Evolutionary conservation across 2,329 filamentous ascomycete species (phyloP).

Genomic region (Colletotrichum musicola): DNA sequence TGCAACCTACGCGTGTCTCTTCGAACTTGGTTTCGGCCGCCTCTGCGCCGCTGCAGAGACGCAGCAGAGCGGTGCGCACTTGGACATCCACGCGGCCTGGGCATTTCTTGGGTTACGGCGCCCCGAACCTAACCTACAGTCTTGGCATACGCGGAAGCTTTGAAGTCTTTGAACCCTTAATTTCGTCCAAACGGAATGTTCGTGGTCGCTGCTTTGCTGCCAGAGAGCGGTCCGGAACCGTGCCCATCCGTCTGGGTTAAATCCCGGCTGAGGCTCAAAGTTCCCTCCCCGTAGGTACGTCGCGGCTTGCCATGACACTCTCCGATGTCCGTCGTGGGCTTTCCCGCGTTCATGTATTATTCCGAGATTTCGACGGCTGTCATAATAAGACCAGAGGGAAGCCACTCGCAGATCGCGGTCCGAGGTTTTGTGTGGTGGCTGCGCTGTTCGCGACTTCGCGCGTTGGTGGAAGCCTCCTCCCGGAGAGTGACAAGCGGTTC

Average conservation of each 20-base stretch:
- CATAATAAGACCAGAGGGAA: too few species aligned
- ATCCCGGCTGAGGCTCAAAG: slow-evolving; percentile 11
- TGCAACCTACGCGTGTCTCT: slow-evolving; percentile 12
- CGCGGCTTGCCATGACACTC: too few species aligned
- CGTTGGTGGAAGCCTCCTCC: neutral
- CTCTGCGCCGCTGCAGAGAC: neutral
- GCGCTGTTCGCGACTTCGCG: neutral
- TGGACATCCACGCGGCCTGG: too few species aligned
- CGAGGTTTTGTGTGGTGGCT: slow-evolving; percentile 6
- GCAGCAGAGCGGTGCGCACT: too few species aligned
- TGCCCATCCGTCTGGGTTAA: neutral
- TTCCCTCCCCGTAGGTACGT: too few species aligned
- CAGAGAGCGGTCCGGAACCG: neutral
- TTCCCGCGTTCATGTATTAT: neutral
- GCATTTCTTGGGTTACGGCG: too few species aligned
- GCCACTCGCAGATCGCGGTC: neutral
- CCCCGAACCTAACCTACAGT: neutral
- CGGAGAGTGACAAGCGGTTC: too few species aligned
- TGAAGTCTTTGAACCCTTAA: slow-evolving; percentile 29
- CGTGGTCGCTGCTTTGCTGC: neutral
- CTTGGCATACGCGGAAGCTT: slow-evolving; percentile 22
- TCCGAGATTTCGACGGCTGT: neutral
- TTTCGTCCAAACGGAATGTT: slow-evolving; percentile 2
- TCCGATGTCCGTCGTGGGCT: too few species aligned
- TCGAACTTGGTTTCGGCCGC: too few species aligned